These are phyloP conservation scores for Chytriomyces hyalinus DNA, from an alignment of 192 early-diverging fungal genomes.

Conservation along the genomic window DNA sequence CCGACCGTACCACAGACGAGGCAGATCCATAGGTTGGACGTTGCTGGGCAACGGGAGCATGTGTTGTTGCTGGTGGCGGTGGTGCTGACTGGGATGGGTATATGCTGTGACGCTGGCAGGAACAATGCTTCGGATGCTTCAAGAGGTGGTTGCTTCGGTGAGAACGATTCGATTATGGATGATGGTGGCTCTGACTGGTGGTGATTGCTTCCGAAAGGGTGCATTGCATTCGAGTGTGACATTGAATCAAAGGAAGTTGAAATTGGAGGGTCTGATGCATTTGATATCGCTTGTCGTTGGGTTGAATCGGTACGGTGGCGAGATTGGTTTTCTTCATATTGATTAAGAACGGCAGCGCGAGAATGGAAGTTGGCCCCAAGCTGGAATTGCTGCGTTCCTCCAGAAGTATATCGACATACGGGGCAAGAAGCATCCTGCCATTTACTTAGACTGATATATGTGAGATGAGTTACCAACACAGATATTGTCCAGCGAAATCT, in stretches of 20 bases:
- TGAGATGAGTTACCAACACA: background rate
- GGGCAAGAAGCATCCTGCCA: conserved; percentile 92
- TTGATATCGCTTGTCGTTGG: too few relatives aligned
- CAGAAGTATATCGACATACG: conserved; percentile 80
- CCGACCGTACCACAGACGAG: conserved; percentile 95
- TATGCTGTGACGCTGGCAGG: too few relatives aligned
- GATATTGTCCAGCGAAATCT: background rate
- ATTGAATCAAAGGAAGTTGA: too few relatives aligned
- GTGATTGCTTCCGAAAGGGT: too few relatives aligned
- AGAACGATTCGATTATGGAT: too few relatives aligned
- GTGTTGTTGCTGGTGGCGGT: conserved; percentile 41
- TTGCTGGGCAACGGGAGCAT: conserved; percentile 79
- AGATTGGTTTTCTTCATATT: too few relatives aligned
- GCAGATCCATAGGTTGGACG: conserved; percentile 92
- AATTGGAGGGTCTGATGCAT: too few relatives aligned
- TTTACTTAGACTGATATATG: conserved; percentile 60
- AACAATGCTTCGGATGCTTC: too few relatives aligned
- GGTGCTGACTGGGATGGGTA: background rate
- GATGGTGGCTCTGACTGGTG: too few relatives aligned
- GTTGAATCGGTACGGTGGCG: too few relatives aligned
- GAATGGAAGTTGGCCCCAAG: conserved; percentile 24
- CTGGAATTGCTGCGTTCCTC: conserved; percentile 27
- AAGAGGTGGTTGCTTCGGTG: too few relatives aligned
- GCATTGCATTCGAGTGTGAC: too few relatives aligned
- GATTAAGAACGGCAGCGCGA: conserved; percentile 17